These are phyloP conservation scores for Russula earlei DNA, from an alignment of 768 basidiomycete genomes.

Conservation along the genomic window DNA sequence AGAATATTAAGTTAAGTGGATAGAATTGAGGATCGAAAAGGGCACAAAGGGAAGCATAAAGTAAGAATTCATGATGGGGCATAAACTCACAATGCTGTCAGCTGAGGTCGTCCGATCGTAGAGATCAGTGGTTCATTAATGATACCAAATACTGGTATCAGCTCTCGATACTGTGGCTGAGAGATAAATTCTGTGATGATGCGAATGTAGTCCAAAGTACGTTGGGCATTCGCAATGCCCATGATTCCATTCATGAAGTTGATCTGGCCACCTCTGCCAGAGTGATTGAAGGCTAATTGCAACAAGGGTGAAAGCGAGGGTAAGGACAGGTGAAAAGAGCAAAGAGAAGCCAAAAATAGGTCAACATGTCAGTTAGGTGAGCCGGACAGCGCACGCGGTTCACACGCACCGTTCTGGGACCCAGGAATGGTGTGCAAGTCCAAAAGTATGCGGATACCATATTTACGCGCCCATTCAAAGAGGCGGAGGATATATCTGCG, in stretches of 20 bases:
- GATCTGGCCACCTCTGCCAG: constrained; percentile 48
- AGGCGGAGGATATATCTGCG: constrained; percentile 58
- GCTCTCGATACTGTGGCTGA: constrained; percentile 59
- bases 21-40: neutral
- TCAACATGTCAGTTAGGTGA: constrained; percentile 11
- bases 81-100: constrained; percentile 51
- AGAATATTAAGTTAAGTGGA: neutral
- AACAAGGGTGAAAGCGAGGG: neutral
- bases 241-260: constrained; percentile 67
- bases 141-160: constrained; percentile 55
- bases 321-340: neutral
- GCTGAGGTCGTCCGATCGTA: constrained; percentile 45
- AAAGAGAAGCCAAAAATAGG: neutral
- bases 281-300: constrained; percentile 44
- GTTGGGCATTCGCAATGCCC: constrained; percentile 84
- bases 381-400: neutral
- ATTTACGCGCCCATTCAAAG: constrained; percentile 82
- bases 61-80: neutral
- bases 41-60: constrained; percentile 1
- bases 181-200: constrained; percentile 75
- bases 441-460: constrained; percentile 74
- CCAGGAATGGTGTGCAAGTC: constrained; percentile 82
- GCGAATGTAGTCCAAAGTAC: constrained; percentile 71
- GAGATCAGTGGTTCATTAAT: constrained; percentile 52
- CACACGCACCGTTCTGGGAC: constrained; percentile 57